Base-by-base conservation (phyloP, 2,329 filamentous ascomycete species). In the Peltaster fructicola region DNA sequence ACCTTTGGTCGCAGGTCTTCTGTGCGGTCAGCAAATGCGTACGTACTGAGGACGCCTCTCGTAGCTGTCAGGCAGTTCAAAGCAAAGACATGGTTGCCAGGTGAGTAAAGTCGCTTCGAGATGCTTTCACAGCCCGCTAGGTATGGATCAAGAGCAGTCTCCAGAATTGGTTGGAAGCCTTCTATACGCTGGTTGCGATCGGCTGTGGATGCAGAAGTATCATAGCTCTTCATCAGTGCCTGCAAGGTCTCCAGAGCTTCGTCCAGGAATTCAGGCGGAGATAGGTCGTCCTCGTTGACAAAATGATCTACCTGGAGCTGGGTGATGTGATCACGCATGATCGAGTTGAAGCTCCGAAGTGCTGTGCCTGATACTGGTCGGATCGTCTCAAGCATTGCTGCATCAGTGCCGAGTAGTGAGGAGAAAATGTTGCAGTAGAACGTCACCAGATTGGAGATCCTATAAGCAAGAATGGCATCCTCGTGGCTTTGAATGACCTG, bases 401-500 rank as follows among this genome's bases (percentile, higher is more conserved):
- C 79, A 7, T 72, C 61, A 2, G 61, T 40, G 2, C 78, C 75
- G 1, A 95, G 59, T 1, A 95, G 60, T 38, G 76, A 85, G 9
- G 69, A 57, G 46, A 95, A 93, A 1, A 84, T 93, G 33, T 69
- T 63, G 15, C 69, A 72, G 53, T 98, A 98, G 52, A 98, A 98
- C 19, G 69, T 72, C 20, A 95, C 63, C 2, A 98, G 59, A 39
- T 91, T 93, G 7, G 80, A 73, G 19, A 95, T 70, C 47, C 82
- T 88, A 56, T 92, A 98, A 16, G 81, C 74, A 23, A 82, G 58
- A 11, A 90, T 79, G 1, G 75, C 75, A 30, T 95, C 84, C 39
- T 93, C 84, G 46, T 92, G 85, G 32, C 77, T 78, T 40, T 91
- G 82, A 9, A 95, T 75, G 11, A 91, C 78, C 41, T 95, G 78